Percentiles rank a stretch among this genome's conserved stretches.
Evolutionary conservation across 2,329 filamentous ascomycete genomes (phyloP).

Genomic region (Penicillium concentricum): DNA sequence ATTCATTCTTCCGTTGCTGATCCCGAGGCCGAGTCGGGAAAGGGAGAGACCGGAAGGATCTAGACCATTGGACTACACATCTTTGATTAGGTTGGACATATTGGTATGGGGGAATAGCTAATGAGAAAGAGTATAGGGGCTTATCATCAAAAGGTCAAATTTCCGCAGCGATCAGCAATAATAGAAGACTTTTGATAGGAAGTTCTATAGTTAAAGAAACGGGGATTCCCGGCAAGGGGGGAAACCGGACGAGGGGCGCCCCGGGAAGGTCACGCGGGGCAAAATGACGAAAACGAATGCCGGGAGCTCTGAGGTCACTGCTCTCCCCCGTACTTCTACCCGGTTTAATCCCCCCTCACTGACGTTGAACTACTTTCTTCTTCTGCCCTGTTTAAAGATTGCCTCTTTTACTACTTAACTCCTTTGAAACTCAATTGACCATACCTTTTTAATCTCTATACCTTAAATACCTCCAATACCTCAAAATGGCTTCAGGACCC

Average conservation of each 20-base stretch:
- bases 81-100: not conserved
- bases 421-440: constrained; percentile 2
- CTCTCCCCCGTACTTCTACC: constrained; percentile 18
- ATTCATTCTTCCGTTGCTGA: constrained; percentile 11
- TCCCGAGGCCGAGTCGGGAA: constrained; percentile 8
- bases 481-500: constrained; percentile 44
- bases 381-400: constrained; percentile 3
- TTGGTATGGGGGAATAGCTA: not conserved
- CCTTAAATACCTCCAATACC: constrained; percentile 1
- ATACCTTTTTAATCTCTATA: not conserved
- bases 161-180: not conserved
- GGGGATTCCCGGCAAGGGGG: constrained; percentile 14
- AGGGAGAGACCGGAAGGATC: constrained; percentile 1
- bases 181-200: not conserved
- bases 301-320: constrained; percentile 14
- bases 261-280: constrained; percentile 21
- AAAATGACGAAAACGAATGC: constrained; percentile 23
- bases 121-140: not conserved
- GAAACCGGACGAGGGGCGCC: constrained; percentile 15
- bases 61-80: not conserved
- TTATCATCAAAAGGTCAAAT: not conserved
- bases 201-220: not conserved
- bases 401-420: not conserved
- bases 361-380: constrained; percentile 17
- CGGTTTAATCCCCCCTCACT: constrained; percentile 15